Conservation (phyloP, 495 filamentous ascomycete genomes). For the Beverwykella pulmonaria region DNA sequence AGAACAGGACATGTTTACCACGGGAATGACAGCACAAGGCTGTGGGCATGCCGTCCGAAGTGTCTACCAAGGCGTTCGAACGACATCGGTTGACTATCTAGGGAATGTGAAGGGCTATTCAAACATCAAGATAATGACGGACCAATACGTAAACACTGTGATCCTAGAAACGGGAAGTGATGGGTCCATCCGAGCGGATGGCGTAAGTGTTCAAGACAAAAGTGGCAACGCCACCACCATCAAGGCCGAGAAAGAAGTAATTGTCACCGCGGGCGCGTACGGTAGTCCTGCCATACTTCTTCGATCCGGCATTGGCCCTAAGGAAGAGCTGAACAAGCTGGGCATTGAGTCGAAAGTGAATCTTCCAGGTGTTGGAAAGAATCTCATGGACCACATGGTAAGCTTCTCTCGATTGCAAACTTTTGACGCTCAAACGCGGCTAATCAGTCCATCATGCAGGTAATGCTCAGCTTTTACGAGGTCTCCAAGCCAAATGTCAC, state of each 20-base stretch:
- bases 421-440: too few relatives aligned
- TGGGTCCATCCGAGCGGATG: slow-evolving; percentile 2
- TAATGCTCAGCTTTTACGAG: too few relatives aligned
- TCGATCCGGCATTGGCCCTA: slow-evolving; percentile 29
- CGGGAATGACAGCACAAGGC: slow-evolving; percentile 41
- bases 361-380: slow-evolving; percentile 31
- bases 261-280: slow-evolving; percentile 29
- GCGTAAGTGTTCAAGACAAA: neutral
- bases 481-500: slow-evolving; percentile 51
- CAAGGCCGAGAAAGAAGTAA: slow-evolving; percentile 29
- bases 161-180: too few relatives aligned
- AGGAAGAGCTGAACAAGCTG: slow-evolving; percentile 14
- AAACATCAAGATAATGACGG: too few relatives aligned
- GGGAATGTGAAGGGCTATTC: slow-evolving; percentile 16
- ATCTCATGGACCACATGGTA: slow-evolving; percentile 34
- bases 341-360: slow-evolving; percentile 27
- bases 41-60: slow-evolving; percentile 21
- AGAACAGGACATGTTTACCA: slow-evolving; percentile 21
- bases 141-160: slow-evolving; percentile 27
- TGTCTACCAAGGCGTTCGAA: slow-evolving; percentile 11
- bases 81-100: slow-evolving; percentile 24
- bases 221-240: neutral
- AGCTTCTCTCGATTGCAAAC: too few relatives aligned
- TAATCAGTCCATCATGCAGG: too few relatives aligned
- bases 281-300: slow-evolving; percentile 29